Evolutionary conservation across 2,329 filamentous ascomycete species (phyloP), one percentile per base, ranked within the genome.

Genomic region (Sporothrix protearum): DNA sequence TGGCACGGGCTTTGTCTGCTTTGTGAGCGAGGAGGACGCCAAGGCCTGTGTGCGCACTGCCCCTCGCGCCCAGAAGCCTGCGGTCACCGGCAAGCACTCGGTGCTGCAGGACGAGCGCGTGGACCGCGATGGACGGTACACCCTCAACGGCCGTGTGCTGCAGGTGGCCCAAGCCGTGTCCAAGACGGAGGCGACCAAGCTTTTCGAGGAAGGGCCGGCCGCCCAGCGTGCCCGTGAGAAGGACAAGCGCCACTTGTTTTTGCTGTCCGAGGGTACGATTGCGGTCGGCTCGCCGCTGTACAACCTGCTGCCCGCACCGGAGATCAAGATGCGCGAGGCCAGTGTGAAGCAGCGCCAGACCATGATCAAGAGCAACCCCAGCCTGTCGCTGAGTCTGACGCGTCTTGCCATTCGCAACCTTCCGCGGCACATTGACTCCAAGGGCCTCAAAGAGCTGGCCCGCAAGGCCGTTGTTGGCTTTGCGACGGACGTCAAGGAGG

Each of bases 1-100:
- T 64, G 96, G 96, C 33, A 98, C 95, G 42, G 96, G 91, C 3
- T 99, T 99, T 77, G 95, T 98, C 39, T 97, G 93, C 82, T 99
- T 99, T 82, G 91, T 90, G 81, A 90, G 91, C 67, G 82, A 85
- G 49, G 88, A 91, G 25, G 93, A 97, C 78, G 92, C 91, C 75
- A 89, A 90, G 78, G 80, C 85, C 25, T 98, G 96, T 78, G 84
- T 97, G 73, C 90, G 89, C 75, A 86, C 84, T 16, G 92, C 94
- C 1, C 96, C 96, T 0, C 88, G 86, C 33, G 36, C 47, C 22
- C 61, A 68, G 16, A 64, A 69, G 70, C 33, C 42, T 1, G 75
- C 81, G 10, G 78, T 83, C n/a, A 81, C 84, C 19, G 82, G 87
- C 73, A 91, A 92, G 77, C 91, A 91, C 74, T 98, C 96, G 0